Percentiles rank a stretch among this genome's conserved stretches.
These are phyloP conservation scores for Leishmania martiniquensis DNA, from an alignment of 208 protist species.

Conservation along the genomic window DNA sequence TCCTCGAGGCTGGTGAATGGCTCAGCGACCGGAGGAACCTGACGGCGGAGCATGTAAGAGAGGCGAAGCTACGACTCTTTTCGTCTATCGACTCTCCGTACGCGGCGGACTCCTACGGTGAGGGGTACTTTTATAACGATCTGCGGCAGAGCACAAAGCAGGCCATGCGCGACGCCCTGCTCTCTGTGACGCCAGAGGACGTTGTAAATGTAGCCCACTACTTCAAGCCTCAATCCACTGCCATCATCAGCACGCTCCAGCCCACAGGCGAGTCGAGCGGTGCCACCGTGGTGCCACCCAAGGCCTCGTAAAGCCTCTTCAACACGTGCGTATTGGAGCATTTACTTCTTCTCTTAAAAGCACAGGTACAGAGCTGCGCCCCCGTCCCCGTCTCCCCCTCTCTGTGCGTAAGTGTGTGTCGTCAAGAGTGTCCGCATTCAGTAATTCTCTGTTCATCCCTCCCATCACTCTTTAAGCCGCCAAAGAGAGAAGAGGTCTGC, in stretches of 20 bases:
- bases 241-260: constrained; percentile 38
- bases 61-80: constrained; percentile 91
- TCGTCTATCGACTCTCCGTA: constrained; percentile 87
- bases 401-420: too few species aligned
- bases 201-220: constrained; percentile 63
- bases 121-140: constrained; percentile 82
- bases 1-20: constrained; percentile 74
- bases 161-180: constrained; percentile 71
- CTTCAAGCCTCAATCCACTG: constrained; percentile 40
- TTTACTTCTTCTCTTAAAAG: not conserved
- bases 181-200: constrained; percentile 66
- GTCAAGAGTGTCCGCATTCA: not conserved
- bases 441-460: not conserved
- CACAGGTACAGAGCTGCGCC: not conserved
- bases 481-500: not conserved
- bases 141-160: constrained; percentile 72
- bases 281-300: not conserved
- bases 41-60: constrained; percentile 61
- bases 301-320: not conserved
- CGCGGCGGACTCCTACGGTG: constrained; percentile 80
- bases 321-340: not conserved
- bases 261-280: constrained; percentile 15
- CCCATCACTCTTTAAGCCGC: not conserved
- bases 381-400: not conserved
- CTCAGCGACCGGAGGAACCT: constrained; percentile 63